These are phyloP conservation scores for Fusarium sp. DNA, from an alignment of 2,329 filamentous ascomycete genomes.

Conservation along the genomic window DNA sequence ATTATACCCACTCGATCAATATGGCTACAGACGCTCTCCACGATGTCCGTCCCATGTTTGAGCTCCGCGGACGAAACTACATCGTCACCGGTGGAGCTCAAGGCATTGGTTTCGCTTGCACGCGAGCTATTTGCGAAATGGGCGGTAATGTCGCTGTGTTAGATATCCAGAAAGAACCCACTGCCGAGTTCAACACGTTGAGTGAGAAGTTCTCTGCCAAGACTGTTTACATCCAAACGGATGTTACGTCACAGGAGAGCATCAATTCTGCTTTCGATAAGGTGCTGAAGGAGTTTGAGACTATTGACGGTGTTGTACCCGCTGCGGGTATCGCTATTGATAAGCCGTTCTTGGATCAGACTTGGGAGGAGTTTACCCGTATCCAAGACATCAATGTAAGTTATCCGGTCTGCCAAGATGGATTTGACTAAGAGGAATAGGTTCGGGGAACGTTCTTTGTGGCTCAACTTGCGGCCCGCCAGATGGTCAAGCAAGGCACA, in stretches of 20 bases:
- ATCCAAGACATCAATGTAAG: constrained; percentile 56
- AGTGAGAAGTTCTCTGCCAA: constrained; percentile 34
- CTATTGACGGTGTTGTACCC: constrained; percentile 47
- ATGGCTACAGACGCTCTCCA: constrained; percentile 21
- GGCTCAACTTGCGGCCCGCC: constrained; percentile 50
- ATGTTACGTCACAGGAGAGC: constrained; percentile 46
- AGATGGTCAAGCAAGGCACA: constrained; percentile 52
- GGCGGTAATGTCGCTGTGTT: constrained; percentile 53
- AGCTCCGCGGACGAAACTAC: constrained; percentile 49
- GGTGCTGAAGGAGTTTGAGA: constrained; percentile 37
- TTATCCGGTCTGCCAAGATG: not conserved
- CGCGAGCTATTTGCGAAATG: constrained; percentile 52
- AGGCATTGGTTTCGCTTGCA: constrained; percentile 52
- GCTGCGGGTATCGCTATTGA: constrained; percentile 54
- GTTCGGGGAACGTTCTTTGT: constrained; percentile 55
- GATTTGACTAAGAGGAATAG: constrained; percentile 27
- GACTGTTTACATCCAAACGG: constrained; percentile 45
- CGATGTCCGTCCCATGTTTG: constrained; percentile 42
- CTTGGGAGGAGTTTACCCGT: constrained; percentile 53
- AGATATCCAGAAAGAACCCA: constrained; percentile 47
- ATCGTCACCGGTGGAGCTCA: constrained; percentile 53
- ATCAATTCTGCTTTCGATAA: constrained; percentile 40
- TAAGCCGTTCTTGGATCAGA: constrained; percentile 56
- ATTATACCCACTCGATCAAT: not conserved
- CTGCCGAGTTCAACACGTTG: constrained; percentile 43